phyloP scores from a whole-genome alignment of 2,329 filamentous ascomycete genomes.

The Boeremia lycopersici region DNA sequence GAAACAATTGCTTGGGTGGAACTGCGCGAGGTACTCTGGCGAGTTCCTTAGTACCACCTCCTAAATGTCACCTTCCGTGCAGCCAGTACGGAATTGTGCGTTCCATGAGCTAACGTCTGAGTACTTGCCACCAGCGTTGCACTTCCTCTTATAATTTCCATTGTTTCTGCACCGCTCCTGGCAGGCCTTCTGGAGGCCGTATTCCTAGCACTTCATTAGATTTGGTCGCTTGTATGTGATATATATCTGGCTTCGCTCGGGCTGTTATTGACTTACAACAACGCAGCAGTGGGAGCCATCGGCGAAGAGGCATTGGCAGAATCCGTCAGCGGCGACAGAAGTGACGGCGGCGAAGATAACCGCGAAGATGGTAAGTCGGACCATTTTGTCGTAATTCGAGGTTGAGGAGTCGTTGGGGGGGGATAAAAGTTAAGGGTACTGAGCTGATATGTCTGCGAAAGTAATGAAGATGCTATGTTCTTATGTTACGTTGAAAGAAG shows the following conservation, averaged over 20 bases:
- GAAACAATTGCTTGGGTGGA: neutral
- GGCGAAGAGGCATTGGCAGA: constrained; percentile 7
- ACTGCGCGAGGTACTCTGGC: constrained; percentile 1
- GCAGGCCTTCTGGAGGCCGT: constrained; percentile 6
- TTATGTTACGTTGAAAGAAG: neutral
- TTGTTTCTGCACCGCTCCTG: constrained; percentile 7
- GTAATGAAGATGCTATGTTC: constrained; percentile 2
- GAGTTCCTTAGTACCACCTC: constrained; percentile 1
- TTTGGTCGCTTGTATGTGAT: constrained; percentile 4
- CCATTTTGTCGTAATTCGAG: constrained; percentile 7
- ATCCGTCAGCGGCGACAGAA: constrained; percentile 11
- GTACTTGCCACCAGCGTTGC: constrained; percentile 10
- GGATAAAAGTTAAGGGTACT: neutral
- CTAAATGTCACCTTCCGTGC: constrained; percentile 11
- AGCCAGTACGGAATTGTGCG: constrained; percentile 2
- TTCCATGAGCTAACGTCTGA: constrained; percentile 8
- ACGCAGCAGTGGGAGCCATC: constrained; percentile 10
- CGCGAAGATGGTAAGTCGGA: constrained; percentile 9
- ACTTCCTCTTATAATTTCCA: constrained; percentile 6
- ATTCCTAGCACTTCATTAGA: constrained; percentile 6
- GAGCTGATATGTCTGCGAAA: constrained; percentile 2
- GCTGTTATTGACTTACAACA: constrained; percentile 11
- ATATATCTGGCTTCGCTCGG: constrained; percentile 1
- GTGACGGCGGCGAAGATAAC: constrained; percentile 9
- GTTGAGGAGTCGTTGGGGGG: neutral